A percentile compares a stretch with the other conserved stretches of the same genome.
phyloP scores from a whole-genome alignment of 257 asterid species.

The Osmanthus fragrans region DNA sequence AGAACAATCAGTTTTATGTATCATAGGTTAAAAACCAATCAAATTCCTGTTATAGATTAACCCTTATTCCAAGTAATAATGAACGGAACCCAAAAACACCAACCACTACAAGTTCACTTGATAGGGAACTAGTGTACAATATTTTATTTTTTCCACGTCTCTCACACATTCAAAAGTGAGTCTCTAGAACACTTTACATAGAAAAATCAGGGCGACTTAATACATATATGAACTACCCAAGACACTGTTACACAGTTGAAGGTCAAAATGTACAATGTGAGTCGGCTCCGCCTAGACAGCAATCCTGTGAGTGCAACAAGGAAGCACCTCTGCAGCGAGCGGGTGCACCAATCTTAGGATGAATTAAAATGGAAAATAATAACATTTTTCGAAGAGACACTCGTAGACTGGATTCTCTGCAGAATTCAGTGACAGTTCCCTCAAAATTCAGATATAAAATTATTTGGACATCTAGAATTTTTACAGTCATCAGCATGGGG shows the following conservation, averaged over 20 bases:
- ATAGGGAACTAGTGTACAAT: too few relatives aligned
- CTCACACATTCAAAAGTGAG: neutral
- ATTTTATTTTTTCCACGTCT: neutral
- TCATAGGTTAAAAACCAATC: too few relatives aligned
- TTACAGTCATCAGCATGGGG: slow-evolving; percentile 22
- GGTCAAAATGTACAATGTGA: too few relatives aligned
- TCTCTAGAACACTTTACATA: neutral
- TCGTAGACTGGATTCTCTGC: slow-evolving; percentile 42
- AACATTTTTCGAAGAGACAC: slow-evolving; percentile 13
- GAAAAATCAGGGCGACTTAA: neutral
- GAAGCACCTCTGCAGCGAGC: neutral
- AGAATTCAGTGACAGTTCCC: slow-evolving; percentile 38
- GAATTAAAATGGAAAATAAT: slow-evolving; percentile 5
- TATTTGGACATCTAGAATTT: neutral
- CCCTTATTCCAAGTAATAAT: too few relatives aligned
- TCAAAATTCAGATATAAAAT: slow-evolving; percentile 9
- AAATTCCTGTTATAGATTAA: too few relatives aligned
- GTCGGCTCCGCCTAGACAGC: neutral
- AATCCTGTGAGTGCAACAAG: neutral
- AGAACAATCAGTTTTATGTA: too few relatives aligned
- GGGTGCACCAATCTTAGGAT: neutral
- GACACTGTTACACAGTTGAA: too few relatives aligned
- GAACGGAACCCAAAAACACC: too few relatives aligned
- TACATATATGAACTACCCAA: neutral
- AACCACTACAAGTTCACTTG: too few relatives aligned